Percentiles rank a stretch among this genome's conserved stretches.
Evolutionary conservation across 768 basidiomycete species (phyloP).

Genomic region (Leccinellum rugosiceps): DNA sequence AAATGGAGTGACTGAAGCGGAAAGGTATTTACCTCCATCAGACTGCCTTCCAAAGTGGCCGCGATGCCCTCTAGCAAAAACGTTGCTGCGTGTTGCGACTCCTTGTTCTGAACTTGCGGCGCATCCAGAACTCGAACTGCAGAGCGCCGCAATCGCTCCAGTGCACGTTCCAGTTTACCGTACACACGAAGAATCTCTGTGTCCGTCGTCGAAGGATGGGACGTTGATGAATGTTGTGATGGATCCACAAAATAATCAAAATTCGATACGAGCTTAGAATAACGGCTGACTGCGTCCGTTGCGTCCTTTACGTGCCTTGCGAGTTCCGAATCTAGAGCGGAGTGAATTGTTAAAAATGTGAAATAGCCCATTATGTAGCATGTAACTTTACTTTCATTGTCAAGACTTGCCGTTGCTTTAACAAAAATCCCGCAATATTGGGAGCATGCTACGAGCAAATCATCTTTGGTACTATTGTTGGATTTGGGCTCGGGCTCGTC

Average conservation of each 20-base stretch:
- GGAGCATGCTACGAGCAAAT: conserved; percentile 35
- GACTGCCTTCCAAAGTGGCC: conserved; percentile 27
- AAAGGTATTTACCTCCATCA: conserved; percentile 30
- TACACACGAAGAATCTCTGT: conserved; percentile 32
- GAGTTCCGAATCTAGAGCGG: conserved; percentile 13
- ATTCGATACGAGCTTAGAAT: conserved; percentile 14
- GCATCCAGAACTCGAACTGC: conserved; percentile 46
- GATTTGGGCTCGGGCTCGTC: background rate
- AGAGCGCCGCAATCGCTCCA: conserved; percentile 58
- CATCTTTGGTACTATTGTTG: conserved; percentile 3
- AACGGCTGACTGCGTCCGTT: conserved; percentile 15
- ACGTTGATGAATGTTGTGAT: background rate
- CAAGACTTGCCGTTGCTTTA: conserved; percentile 40
- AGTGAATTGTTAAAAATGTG: background rate
- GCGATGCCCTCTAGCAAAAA: conserved; percentile 38
- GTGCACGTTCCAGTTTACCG: conserved; percentile 55
- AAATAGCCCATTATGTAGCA: background rate
- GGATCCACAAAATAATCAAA: conserved; percentile 6
- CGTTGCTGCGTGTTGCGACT: conserved; percentile 11
- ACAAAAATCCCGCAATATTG: conserved; percentile 42
- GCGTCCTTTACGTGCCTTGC: conserved; percentile 19
- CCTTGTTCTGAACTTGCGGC: conserved; percentile 6
- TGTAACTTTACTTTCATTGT: conserved; percentile 10
- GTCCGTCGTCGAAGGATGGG: background rate
- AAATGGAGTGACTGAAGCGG: background rate